Percentiles rank a stretch among this genome's conserved stretches.
Evolutionary conservation across 1,284 basidiomycete species (phyloP).

Genomic region (Malassezia furfur): DNA sequence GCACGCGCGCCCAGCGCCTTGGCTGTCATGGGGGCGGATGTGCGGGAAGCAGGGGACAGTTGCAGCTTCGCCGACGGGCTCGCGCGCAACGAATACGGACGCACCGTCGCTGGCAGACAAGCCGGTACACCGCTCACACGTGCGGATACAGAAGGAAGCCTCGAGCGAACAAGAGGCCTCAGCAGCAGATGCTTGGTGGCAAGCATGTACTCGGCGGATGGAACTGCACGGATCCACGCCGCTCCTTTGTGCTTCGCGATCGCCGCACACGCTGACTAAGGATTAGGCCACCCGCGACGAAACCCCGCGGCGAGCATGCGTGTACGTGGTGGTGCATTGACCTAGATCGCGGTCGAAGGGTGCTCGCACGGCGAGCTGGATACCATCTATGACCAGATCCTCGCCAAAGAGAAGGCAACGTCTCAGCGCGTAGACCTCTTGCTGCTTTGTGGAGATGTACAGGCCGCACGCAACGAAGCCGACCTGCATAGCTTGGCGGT

Average conservation of each 20-base stretch:
- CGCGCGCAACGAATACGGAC: too few species aligned
- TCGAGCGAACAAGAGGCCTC: conserved; percentile 1
- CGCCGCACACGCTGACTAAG: neutral
- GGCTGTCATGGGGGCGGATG: too few species aligned
- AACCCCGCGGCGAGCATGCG: neutral
- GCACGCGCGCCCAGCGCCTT: too few species aligned
- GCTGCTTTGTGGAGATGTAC: conserved; percentile 83
- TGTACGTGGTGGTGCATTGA: neutral
- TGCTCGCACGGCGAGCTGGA: conserved; percentile 70
- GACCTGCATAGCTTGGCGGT: conserved; percentile 86
- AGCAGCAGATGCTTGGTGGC: neutral
- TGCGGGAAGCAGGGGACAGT: too few species aligned
- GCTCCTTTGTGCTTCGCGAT: conserved; percentile 3
- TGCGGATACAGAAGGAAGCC: neutral
- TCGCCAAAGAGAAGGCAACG: conserved; percentile 57
- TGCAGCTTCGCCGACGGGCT: too few species aligned
- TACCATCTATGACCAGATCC: conserved; percentile 69
- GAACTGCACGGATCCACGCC: neutral
- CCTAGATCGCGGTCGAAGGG: conserved; percentile 78
- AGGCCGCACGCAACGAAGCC: conserved; percentile 68
- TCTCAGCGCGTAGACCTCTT: conserved; percentile 68
- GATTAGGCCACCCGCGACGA: neutral
- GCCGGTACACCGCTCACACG: too few species aligned
- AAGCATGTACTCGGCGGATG: conserved; percentile 7
- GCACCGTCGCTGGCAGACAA: too few species aligned